Base-by-base conservation (phyloP, 495 filamentous ascomycete genomes). In the Aspergillus conjunctus region DNA sequence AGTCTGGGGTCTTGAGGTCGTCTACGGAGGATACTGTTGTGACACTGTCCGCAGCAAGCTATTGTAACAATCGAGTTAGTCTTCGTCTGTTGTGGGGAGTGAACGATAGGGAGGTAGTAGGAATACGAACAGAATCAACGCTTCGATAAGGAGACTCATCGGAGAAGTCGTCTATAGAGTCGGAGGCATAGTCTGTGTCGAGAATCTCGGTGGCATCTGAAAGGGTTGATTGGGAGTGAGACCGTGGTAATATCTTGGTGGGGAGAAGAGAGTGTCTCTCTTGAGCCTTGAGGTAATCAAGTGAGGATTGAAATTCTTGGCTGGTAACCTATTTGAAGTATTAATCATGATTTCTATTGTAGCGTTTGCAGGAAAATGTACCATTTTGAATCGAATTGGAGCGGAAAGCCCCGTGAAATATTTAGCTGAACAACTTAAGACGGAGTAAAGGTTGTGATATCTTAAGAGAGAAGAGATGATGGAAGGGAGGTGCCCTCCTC, bases 181-280 rank as follows among this genome's bases (percentile, higher is more conserved):
- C 88, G 20, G 84, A 83, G 58, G 87, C 85, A 61, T 83, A 87
- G 51, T 94, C 91, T 34, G 88, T 89, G 67, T 92, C 89, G 67
- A 85, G 84, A 60, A 90, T 85, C 55, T 91, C 87, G 17, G 87
- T 92, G 26, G 85, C 81, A 21, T 85, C 77, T 34, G 90, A 92
- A 17, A 66, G 9, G 9, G 45, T 21, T 10, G 63, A 61, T 32
- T 18, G 43, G n/a, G 58, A 56, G 4, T 14, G 17, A 48, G 45
- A 39, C 26, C 31, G 45, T 10, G 44, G 32, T 30, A 58, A 21
- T 8, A 31, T 14, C 18, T 31, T 39, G 46, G 45, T 10, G 20
- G 33, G 31, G 4, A 60, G 56, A n/a, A 49, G 57, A 21, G 15
- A 3, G 32, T 51, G 54, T 18, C 48, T 56, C 21, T 60, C 56